phyloP scores from a whole-genome alignment of 2,329 filamentous ascomycete species.

The Didymella keratinophila region DNA sequence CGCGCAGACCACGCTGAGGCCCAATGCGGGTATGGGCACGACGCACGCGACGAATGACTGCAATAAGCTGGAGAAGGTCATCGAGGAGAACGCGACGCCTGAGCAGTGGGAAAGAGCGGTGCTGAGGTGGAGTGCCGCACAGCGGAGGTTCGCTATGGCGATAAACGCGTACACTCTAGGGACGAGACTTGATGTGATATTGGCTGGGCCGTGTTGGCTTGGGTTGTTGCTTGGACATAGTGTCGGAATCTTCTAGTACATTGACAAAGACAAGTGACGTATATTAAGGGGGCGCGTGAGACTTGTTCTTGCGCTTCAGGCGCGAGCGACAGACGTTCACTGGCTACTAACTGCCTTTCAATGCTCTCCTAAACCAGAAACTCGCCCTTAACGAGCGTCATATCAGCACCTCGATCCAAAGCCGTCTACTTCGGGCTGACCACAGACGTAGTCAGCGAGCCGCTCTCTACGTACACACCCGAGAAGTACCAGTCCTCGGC shows the following conservation, averaged over 20 bases:
- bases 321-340: too few relatives aligned
- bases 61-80: background rate
- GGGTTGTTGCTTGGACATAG: background rate
- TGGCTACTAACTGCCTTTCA: background rate
- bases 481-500: conserved; percentile 75
- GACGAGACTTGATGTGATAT: background rate
- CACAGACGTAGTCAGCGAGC: conserved; percentile 50
- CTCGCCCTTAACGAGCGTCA: too few relatives aligned
- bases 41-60: background rate
- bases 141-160: background rate
- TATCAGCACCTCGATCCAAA: too few relatives aligned
- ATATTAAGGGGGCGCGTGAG: background rate
- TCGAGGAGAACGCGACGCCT: background rate
- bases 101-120: background rate
- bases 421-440: conserved; percentile 40
- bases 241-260: background rate
- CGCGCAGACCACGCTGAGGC: background rate
- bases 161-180: background rate
- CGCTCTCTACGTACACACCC: conserved; percentile 74
- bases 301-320: background rate
- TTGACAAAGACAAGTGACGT: background rate
- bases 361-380: background rate
- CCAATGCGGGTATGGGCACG: background rate
- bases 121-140: background rate
- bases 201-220: background rate